Evolutionary conservation across 2,329 filamentous ascomycete genomes (phyloP).

Genomic region (Penicillium carneum): DNA sequence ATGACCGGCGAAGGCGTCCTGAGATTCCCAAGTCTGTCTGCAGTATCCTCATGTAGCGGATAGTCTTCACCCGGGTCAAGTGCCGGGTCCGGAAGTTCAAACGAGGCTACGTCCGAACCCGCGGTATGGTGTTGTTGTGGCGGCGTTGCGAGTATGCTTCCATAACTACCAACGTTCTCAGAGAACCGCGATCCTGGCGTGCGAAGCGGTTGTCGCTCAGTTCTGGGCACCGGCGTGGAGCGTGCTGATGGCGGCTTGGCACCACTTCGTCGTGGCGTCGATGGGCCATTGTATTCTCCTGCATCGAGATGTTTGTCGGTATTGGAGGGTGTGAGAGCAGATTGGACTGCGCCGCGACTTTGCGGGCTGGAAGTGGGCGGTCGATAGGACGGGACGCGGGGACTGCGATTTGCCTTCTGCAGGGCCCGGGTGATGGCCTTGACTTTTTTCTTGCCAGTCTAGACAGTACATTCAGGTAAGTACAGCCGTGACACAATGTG

Average conservation of each 20-base stretch:
- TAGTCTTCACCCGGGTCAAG: slow-evolving; percentile 54
- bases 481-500: slow-evolving; percentile 15
- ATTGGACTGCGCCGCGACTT: slow-evolving; percentile 21
- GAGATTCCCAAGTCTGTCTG: slow-evolving; percentile 29
- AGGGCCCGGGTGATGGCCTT: slow-evolving; percentile 81
- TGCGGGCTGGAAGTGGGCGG: slow-evolving; percentile 33
- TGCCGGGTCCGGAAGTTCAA: slow-evolving; percentile 69
- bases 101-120: slow-evolving; percentile 55
- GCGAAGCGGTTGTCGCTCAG: slow-evolving; percentile 48
- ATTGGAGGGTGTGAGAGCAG: slow-evolving; percentile 29
- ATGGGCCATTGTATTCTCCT: slow-evolving; percentile 24
- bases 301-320: slow-evolving; percentile 33
- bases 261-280: slow-evolving; percentile 28
- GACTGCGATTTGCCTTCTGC: slow-evolving; percentile 61
- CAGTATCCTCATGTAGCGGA: slow-evolving; percentile 25
- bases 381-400: slow-evolving; percentile 55
- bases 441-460: slow-evolving; percentile 86
- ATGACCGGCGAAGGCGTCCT: slow-evolving; percentile 39
- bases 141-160: slow-evolving; percentile 68
- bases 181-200: slow-evolving; percentile 47
- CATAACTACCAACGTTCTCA: slow-evolving; percentile 61
- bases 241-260: slow-evolving; percentile 41
- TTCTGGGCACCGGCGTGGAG: slow-evolving; percentile 48
- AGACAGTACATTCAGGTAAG: slow-evolving; percentile 11
- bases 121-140: slow-evolving; percentile 40